phyloP scores from a whole-genome alignment of 345 rosid species.

The Sisymbrium altissimum region DNA sequence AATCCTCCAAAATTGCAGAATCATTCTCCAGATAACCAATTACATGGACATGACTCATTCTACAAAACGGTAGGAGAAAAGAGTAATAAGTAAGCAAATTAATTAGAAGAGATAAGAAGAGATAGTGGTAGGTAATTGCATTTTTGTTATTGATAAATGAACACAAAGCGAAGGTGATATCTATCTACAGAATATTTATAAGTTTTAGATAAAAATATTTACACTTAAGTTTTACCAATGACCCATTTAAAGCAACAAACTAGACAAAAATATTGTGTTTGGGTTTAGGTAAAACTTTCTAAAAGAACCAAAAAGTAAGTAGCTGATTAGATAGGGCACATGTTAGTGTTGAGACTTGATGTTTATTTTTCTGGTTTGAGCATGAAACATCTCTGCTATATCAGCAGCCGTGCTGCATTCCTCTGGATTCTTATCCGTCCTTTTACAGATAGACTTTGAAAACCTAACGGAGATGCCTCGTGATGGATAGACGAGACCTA shows the following conservation, averaged over 20 bases:
- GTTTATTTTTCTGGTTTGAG: conserved; percentile 73
- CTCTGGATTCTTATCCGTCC: conserved; percentile 54
- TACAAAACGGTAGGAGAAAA: too few species aligned
- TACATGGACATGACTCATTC: too few species aligned
- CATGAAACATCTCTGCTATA: conserved; percentile 66
- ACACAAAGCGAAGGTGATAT: too few species aligned
- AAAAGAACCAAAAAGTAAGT: neutral
- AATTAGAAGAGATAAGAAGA: too few species aligned
- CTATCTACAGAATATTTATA: too few species aligned
- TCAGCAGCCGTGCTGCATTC: conserved; percentile 75
- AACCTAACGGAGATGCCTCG: conserved; percentile 85
- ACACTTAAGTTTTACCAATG: neutral
- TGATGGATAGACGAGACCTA: conserved; percentile 73
- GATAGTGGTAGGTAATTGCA: too few species aligned
- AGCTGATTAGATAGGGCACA: neutral
- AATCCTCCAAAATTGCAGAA: too few species aligned
- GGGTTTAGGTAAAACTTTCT: neutral
- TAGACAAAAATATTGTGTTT: neutral
- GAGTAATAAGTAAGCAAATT: too few species aligned
- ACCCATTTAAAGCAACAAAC: neutral
- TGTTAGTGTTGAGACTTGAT: conserved; percentile 24
- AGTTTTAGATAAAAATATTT: too few species aligned
- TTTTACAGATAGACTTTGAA: conserved; percentile 56
- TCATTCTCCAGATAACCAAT: too few species aligned
- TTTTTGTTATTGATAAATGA: too few species aligned